Conservation (phyloP, 1,284 basidiomycete genomes). For the Termitomyces sp. region DNA sequence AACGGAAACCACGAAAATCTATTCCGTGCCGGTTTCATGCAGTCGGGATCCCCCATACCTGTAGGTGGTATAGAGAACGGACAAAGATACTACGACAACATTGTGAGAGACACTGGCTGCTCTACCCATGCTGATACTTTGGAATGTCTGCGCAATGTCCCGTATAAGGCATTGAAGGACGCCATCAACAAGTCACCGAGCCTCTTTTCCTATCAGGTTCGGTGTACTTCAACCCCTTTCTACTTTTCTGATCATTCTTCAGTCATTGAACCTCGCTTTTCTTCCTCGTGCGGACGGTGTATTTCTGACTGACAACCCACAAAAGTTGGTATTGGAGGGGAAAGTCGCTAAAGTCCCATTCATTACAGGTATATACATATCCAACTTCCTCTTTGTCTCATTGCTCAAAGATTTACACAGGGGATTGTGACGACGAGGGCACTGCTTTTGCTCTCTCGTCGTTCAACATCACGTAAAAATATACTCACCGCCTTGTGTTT, state of each 20-base stretch:
- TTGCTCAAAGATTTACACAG: constrained; percentile 13
- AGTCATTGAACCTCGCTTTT: constrained; percentile 41
- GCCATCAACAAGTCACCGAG: constrained; percentile 41
- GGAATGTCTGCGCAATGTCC: constrained; percentile 42
- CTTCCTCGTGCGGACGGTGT: constrained; percentile 47
- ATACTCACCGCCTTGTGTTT: not conserved
- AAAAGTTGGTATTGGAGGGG: constrained; percentile 34
- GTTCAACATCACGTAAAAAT: constrained; percentile 36
- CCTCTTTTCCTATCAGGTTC: constrained; percentile 43
- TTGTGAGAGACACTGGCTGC: constrained; percentile 43
- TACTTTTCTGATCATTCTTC: not conserved
- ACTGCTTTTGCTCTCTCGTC: constrained; percentile 43
- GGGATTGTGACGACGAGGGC: constrained; percentile 50
- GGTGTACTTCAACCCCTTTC: not conserved
- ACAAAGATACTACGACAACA: constrained; percentile 40
- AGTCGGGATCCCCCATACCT: constrained; percentile 44
- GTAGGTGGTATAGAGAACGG: constrained; percentile 37
- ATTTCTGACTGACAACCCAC: constrained; percentile 41
- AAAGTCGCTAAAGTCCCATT: constrained; percentile 42
- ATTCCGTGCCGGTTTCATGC: constrained; percentile 50
- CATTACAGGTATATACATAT: constrained; percentile 31
- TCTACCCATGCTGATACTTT: constrained; percentile 38
- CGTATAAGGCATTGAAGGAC: constrained; percentile 35
- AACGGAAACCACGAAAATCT: constrained; percentile 42
- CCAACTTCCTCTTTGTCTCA: constrained; percentile 20